Evolutionary conservation across 129 eudicot species (phyloP), one percentile per base, ranked within the genome.

Genomic region (Flaveria bidentis): DNA sequence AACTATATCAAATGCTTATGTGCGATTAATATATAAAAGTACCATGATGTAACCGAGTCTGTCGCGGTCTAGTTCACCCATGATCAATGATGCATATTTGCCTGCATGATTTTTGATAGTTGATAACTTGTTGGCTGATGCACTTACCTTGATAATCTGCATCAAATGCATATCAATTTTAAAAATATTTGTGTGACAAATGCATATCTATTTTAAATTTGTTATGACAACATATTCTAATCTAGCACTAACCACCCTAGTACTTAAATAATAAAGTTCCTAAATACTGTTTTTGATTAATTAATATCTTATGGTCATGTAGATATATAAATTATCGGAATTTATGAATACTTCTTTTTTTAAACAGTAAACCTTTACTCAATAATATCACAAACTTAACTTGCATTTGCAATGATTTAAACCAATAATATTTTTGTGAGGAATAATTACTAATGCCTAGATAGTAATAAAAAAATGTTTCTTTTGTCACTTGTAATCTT

Each of bases 61-160:
- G 69, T 84, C 80, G 57, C 86, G 93, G 75, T 90, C 96, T 62
- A 88, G 52, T 76, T 87, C 93, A 81, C 84, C 91, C 96, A 86
- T 90, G 85, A 90, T 88, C 58, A 90, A 25, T 44, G 89, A 86
- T 26, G 96, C 93, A 53, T 90, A 90, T 82, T 88, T 88, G 39
- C 78, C 86, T 1, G 93, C 89, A 62, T 87, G 91, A 9, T 78
- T 86, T 56, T 86, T 86, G 41, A 90, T 88, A 68, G 86, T 86
- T 12, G 88, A 86, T 73, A 90, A 69, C 79, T 88, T 88, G 84
- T 90, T 90, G 51, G 96, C 93, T 57, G 93, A 87, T 67, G 96
- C 96, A 72, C 96, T 90, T 1, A 78, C 74, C 64, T 52, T 73
- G 33, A 90, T 90, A 69, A 90, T 90, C 96, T 90, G 81, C 74